Conservation (phyloP, 2,329 filamentous ascomycete species). For the Paraconiothyrium sp. region DNA sequence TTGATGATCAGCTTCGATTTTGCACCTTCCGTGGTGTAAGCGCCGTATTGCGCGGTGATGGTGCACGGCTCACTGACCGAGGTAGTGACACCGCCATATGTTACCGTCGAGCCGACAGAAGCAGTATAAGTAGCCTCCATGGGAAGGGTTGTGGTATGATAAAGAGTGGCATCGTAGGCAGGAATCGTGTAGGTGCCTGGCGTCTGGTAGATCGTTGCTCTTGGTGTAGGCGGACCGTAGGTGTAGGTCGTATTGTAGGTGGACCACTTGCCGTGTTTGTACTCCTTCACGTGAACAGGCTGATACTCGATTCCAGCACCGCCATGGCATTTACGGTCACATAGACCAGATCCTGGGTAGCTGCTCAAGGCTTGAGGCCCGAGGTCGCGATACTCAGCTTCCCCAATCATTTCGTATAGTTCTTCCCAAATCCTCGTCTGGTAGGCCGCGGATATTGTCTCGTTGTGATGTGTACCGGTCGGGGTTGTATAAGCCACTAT, state of each 20-base stretch:
- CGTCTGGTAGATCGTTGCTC: conserved; percentile 38
- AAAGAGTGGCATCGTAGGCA: conserved; percentile 36
- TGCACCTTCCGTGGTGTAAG: conserved; percentile 33
- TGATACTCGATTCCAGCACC: conserved; percentile 27
- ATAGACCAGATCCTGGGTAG: conserved; percentile 42
- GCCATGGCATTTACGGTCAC: conserved; percentile 28
- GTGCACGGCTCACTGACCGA: conserved; percentile 34
- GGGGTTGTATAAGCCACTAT: conserved; percentile 19
- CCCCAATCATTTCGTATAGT: conserved; percentile 42
- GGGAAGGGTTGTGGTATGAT: conserved; percentile 30
- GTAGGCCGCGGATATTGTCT: conserved; percentile 18
- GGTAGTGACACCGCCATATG: conserved; percentile 38
- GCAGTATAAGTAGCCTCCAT: conserved; percentile 36
- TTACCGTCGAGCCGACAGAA: conserved; percentile 32
- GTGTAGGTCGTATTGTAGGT: conserved; percentile 31
- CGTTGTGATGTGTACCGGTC: conserved; percentile 33
- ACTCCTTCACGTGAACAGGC: conserved; percentile 41
- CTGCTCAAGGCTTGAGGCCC: conserved; percentile 39
- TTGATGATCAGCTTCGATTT: conserved; percentile 37
- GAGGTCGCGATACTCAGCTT: conserved; percentile 39
- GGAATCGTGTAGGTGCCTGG: conserved; percentile 44
- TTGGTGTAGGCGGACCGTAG: conserved; percentile 39
- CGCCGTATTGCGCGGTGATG: conserved; percentile 36
- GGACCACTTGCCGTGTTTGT: conserved; percentile 41
- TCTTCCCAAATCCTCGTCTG: conserved; percentile 38